Evolutionary conservation across 768 basidiomycete species (phyloP).

Genomic region (Hebeloma cylindrosporum): DNA sequence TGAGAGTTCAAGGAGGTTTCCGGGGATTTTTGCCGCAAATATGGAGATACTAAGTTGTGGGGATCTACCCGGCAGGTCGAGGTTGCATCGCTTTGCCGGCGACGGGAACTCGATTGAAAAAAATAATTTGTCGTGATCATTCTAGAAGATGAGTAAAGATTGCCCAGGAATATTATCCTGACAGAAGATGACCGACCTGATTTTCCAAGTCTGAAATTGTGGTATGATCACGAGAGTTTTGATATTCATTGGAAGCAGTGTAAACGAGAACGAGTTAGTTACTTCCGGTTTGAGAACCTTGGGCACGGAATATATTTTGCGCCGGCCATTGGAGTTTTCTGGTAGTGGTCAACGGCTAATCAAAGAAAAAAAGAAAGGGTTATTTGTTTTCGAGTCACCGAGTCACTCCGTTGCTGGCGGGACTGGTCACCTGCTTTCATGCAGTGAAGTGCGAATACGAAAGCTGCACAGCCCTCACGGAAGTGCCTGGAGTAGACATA

Average conservation of each 20-base stretch:
- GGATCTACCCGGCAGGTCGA: no score
- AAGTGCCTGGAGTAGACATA: conserved; percentile 21
- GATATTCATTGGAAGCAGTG: background rate
- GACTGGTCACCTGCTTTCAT: conserved; percentile 16
- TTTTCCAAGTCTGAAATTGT: background rate
- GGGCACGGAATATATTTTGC: conserved; percentile 15
- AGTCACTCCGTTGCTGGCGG: conserved; percentile 34
- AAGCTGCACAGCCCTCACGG: conserved; percentile 19
- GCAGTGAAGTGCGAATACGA: conserved; percentile 5
- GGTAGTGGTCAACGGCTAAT: conserved; percentile 21
- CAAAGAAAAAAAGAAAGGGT: conserved; percentile 12
- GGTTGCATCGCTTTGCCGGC: conserved; percentile 11
- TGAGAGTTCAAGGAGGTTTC: conserved; percentile 6
- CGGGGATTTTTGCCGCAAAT: conserved; percentile 10
- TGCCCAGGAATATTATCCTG: background rate
- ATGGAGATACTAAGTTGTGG: conserved; percentile 15
- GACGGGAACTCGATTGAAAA: conserved; percentile 5
- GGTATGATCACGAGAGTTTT: no score
- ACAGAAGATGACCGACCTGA: background rate
- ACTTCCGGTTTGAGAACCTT: conserved; percentile 16
- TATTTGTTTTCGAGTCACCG: conserved; percentile 31
- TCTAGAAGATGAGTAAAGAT: background rate
- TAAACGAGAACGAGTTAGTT: conserved; percentile 1
- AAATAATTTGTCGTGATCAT: conserved; percentile 13
- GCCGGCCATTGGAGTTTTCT: conserved; percentile 15